A percentile compares a stretch with the other conserved stretches of the same genome.
These are phyloP conservation scores for Penicillium crustosum DNA, from an alignment of 2,329 filamentous ascomycete species.

Conservation along the genomic window DNA sequence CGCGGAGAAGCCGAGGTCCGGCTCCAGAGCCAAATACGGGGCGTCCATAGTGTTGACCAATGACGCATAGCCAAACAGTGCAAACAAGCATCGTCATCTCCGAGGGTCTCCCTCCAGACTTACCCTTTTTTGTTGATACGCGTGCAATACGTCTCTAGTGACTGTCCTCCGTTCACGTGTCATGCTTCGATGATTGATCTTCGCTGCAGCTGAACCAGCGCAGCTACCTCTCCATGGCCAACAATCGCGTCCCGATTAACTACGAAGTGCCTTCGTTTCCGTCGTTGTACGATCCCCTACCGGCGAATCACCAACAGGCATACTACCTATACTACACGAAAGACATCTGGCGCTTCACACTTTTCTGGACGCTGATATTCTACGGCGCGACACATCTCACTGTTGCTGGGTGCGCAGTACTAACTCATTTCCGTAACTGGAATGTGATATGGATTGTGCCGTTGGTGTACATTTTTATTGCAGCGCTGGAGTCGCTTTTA, in stretches of 20 bases:
- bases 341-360: conserved; percentile 85
- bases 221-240: conserved; percentile 25
- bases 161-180: neutral
- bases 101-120: neutral
- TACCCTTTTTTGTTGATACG: conserved; percentile 5
- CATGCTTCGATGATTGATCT: conserved; percentile 1
- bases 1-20: conserved; percentile 40
- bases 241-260: conserved; percentile 51
- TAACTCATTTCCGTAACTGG: conserved; percentile 61
- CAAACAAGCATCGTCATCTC: conserved; percentile 30
- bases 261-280: conserved; percentile 75
- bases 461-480: conserved; percentile 67
- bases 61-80: conserved; percentile 29
- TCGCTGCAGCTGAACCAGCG: conserved; percentile 1
- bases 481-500: conserved; percentile 72
- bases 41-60: neutral
- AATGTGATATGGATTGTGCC: conserved; percentile 67
- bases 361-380: conserved; percentile 81
- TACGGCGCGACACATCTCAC: conserved; percentile 73
- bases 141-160: neutral
- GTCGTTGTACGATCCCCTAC: conserved; percentile 74
- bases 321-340: conserved; percentile 69
- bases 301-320: conserved; percentile 56
- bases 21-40: conserved; percentile 28
- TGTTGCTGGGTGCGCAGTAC: conserved; percentile 68